Conservation (phyloP, 345 rosid genomes). For the Pugionium cornutum region DNA sequence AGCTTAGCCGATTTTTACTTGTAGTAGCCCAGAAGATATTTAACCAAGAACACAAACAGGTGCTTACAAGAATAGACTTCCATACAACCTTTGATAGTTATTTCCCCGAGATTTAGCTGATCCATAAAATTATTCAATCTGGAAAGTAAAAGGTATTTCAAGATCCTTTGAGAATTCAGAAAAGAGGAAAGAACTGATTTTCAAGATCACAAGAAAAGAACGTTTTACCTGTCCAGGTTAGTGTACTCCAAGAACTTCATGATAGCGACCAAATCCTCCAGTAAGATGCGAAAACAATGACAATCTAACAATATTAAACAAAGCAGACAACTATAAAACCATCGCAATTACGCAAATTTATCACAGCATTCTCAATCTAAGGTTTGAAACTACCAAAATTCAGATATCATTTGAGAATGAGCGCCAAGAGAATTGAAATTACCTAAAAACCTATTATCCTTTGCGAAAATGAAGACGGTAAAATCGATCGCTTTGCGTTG, state of each 20-base stretch:
- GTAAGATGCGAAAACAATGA: no score
- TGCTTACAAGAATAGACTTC: slow-evolving; percentile 89
- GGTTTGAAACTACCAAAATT: no score
- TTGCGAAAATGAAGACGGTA: no score
- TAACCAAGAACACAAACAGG: slow-evolving; percentile 17
- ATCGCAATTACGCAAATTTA: not conserved
- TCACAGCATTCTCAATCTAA: no score
- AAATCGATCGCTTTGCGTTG: no score
- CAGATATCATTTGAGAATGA: no score
- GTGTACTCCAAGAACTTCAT: slow-evolving; percentile 96
- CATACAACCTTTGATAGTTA: slow-evolving; percentile 72
- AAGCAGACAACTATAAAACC: no score
- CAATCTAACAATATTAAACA: no score
- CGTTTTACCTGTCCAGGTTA: slow-evolving; percentile 44
- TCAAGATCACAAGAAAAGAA: not conserved
- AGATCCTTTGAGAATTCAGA: slow-evolving; percentile 3
- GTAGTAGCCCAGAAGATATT: not conserved
- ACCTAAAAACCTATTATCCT: no score
- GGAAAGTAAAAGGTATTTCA: slow-evolving; percentile 7
- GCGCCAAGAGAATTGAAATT: no score
- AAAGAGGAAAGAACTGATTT: not conserved
- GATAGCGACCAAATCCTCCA: slow-evolving; percentile 1
- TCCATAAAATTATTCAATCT: slow-evolving; percentile 73
- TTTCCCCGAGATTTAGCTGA: slow-evolving; percentile 73
- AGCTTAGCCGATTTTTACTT: not conserved